These are phyloP conservation scores for Rhinocladiella mackenziei DNA, from an alignment of 2,329 filamentous ascomycete species.

Conservation along the genomic window DNA sequence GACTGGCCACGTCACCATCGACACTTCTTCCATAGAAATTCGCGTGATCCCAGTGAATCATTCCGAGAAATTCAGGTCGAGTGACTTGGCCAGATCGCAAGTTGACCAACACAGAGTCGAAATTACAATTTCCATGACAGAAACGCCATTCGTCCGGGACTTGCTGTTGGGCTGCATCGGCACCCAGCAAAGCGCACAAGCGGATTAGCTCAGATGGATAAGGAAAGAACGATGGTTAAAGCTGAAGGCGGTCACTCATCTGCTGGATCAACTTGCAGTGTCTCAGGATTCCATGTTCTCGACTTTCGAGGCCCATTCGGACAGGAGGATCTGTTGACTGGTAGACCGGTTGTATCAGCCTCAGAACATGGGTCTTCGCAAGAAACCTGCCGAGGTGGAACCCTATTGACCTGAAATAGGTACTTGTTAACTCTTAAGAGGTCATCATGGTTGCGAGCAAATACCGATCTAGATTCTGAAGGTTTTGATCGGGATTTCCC, in stretches of 20 bases:
- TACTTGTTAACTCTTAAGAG: neutral
- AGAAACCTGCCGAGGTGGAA: constrained; percentile 4
- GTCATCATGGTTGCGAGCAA: neutral
- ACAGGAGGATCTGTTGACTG: neutral
- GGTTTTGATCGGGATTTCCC: too few species aligned
- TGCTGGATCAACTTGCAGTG: neutral
- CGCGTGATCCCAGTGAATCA: constrained; percentile 9
- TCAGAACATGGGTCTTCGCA: constrained; percentile 6
- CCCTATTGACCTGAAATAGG: constrained; percentile 3
- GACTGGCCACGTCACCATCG: constrained; percentile 6
- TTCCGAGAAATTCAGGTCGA: neutral
- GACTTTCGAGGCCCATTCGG: neutral
- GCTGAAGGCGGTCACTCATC: constrained; percentile 1
- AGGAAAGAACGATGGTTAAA: neutral
- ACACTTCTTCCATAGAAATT: constrained; percentile 7
- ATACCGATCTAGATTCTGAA: neutral
- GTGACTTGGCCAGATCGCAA: neutral
- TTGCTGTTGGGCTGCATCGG: constrained; percentile 1
- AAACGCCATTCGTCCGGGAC: constrained; percentile 8
- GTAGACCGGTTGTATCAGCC: neutral
- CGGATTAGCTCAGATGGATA: neutral
- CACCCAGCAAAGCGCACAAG: constrained; percentile 1
- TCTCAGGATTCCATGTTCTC: neutral
- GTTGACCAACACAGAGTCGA: constrained; percentile 8
- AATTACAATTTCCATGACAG: constrained; percentile 9